These are phyloP conservation scores for Quercus gilva DNA, from an alignment of 306 rosid species.

Conservation along the genomic window DNA sequence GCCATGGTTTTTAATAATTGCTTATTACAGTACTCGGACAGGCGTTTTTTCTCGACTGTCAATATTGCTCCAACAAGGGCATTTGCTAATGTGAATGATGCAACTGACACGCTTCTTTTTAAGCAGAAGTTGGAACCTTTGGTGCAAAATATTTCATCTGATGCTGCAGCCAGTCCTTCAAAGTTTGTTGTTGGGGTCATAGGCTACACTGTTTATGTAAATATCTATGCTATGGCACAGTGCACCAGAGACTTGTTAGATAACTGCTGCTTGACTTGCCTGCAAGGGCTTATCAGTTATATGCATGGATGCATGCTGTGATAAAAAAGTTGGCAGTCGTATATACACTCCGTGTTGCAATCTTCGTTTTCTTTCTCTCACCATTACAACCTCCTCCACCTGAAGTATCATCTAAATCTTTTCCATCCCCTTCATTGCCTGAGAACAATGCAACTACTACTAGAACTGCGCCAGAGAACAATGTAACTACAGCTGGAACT, in stretches of 20 bases:
- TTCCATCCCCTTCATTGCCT: no score
- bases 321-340: constrained; percentile 7
- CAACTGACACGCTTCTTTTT: constrained; percentile 12
- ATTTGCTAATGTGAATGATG: neutral
- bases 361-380: constrained; percentile 22
- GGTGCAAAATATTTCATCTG: constrained; percentile 7
- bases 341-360: constrained; percentile 20
- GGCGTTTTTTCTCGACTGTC: constrained; percentile 10
- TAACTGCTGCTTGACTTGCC: constrained; percentile 28
- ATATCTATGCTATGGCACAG: constrained; percentile 22
- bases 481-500: neutral
- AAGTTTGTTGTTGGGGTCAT: constrained; percentile 14
- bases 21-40: constrained; percentile 17
- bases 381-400: neutral
- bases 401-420: no score
- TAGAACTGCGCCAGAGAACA: neutral
- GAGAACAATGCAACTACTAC: no score
- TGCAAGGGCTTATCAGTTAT: constrained; percentile 8
- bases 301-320: neutral
- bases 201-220: neutral
- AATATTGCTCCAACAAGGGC: neutral
- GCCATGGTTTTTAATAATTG: constrained; percentile 9
- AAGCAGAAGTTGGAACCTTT: neutral
- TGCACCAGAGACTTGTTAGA: constrained; percentile 20
- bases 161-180: constrained; percentile 23